Conservation (phyloP, 2,329 filamentous ascomycete genomes). For the Magnaporthiopsis rhizophila region DNA sequence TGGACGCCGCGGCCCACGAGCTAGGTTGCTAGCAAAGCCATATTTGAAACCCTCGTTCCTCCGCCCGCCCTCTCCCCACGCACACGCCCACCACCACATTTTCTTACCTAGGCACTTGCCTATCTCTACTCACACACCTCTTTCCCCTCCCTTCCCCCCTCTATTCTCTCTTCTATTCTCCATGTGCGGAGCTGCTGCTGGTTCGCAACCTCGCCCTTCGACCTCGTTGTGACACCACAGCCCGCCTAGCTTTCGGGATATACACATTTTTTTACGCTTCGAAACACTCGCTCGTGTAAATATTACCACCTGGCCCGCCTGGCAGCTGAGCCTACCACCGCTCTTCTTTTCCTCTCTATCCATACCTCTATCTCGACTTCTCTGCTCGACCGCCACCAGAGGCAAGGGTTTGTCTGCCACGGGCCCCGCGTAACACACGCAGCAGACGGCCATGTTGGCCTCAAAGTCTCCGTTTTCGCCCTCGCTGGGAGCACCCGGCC, state of each 20-base stretch:
- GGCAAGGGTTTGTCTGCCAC: not conserved
- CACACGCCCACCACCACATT: not conserved
- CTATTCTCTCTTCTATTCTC: not conserved
- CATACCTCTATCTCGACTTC: not conserved
- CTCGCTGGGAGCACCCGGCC: conserved; percentile 38
- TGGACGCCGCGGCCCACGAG: not conserved
- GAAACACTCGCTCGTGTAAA: conserved; percentile 2
- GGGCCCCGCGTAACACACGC: not conserved
- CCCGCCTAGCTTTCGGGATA: not conserved
- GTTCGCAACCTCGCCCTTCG: not conserved
- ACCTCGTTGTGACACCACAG: not conserved
- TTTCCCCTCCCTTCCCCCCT: not conserved
- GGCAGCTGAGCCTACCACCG: conserved; percentile 2
- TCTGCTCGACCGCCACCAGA: too few species aligned
- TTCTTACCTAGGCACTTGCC: not conserved
- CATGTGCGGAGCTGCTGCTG: not conserved
- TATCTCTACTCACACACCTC: not conserved
- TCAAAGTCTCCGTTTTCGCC: conserved; percentile 64
- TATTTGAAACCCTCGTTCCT: not conserved
- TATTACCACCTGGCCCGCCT: conserved; percentile 3
- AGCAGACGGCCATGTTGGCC: conserved; percentile 66
- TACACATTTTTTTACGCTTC: not conserved
- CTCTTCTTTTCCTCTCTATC: not conserved
- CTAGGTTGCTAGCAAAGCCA: not conserved
- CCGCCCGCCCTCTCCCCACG: not conserved